Evolutionary conservation across 2,329 filamentous ascomycete species (phyloP), one percentile per base, ranked within the genome.

Genomic region (Curvularia verruculosa): DNA sequence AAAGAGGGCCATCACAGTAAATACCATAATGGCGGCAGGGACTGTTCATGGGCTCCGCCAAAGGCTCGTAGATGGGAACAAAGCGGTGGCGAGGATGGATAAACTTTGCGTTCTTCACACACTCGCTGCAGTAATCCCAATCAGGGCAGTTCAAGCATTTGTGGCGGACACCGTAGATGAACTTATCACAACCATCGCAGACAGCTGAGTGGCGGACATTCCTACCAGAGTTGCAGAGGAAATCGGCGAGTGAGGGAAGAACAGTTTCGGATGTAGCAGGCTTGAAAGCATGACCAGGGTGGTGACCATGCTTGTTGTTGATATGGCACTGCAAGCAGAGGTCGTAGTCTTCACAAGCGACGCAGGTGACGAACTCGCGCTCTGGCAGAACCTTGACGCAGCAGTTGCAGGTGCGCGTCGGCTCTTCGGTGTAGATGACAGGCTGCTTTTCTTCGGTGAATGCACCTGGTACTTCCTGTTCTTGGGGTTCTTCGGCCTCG

Each of bases 141-240:
- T 99, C 95, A 41, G 96, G 95, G 81, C 95, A 99, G 75, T 92
- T 89, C 63, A 98, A 83, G 77, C 95, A 99, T 84, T 99, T 99
- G 85, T 98, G 89, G 67, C 95, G 94, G 55, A 96, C 84, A 67
- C 95, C 96, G 67, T 84, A 83, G 70, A 99, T 95, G 75, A 87
- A 87, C 83, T 86, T 89, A 69, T 98, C 91, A 76, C 96, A 99
- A 39, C 91, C 91, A 80, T 99, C 95, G 73, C 95, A 99, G 63
- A 97, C 88, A 59, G 96, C 95, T 58, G 90, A 87, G 80, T 99
- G 95, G 59, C 85, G 82, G 69, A 88, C 84, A 75, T 91, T 91
- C 59, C 94, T 90, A 64, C 95, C 94, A 34, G 94, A 86, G 34
- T 83, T 82, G 73, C 96, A 88, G 65, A 91, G 88, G 60, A 83